Evolutionary conservation across 164 flowering plant genomes (phyloP).

Genomic region (Macadamia tetraphylla): DNA sequence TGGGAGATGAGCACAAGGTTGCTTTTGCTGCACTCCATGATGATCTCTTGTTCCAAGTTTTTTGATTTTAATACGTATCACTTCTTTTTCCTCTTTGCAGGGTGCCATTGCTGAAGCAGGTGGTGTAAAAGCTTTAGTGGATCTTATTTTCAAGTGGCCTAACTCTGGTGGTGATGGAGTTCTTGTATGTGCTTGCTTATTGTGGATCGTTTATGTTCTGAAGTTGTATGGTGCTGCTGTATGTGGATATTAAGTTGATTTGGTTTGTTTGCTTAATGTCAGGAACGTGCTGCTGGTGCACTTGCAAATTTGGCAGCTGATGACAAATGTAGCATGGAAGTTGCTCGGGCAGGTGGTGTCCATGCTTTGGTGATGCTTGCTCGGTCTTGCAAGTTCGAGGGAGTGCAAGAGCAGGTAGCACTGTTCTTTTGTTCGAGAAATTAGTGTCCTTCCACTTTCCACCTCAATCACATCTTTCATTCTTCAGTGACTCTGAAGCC

Average conservation of each 20-base stretch:
- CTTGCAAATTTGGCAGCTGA: constrained; percentile 98
- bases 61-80: not conserved
- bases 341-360: constrained; percentile 88
- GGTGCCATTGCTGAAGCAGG: constrained; percentile 96
- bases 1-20: constrained; percentile 99
- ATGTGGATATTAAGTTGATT: not conserved
- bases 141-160: constrained; percentile 92
- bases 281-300: constrained; percentile 99
- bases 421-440: not conserved
- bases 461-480: not conserved
- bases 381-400: constrained; percentile 81
- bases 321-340: constrained; percentile 93
- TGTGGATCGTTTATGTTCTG: constrained; percentile 1
- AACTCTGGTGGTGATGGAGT: constrained; percentile 81
- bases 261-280: constrained; percentile 13
- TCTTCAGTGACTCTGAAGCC: not conserved
- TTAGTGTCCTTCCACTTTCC: not conserved
- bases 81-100: constrained; percentile 30
- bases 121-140: constrained; percentile 87
- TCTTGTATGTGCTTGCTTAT: constrained; percentile 44
- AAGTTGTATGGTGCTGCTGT: not conserved
- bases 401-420: constrained; percentile 95
- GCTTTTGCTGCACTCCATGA: not conserved
- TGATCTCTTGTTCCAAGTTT: not conserved
- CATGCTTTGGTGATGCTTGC: constrained; percentile 96